Evolutionary conservation across 768 basidiomycete species (phyloP), one percentile per base, ranked within the genome.

Genomic region (Mycena sanguinolenta): DNA sequence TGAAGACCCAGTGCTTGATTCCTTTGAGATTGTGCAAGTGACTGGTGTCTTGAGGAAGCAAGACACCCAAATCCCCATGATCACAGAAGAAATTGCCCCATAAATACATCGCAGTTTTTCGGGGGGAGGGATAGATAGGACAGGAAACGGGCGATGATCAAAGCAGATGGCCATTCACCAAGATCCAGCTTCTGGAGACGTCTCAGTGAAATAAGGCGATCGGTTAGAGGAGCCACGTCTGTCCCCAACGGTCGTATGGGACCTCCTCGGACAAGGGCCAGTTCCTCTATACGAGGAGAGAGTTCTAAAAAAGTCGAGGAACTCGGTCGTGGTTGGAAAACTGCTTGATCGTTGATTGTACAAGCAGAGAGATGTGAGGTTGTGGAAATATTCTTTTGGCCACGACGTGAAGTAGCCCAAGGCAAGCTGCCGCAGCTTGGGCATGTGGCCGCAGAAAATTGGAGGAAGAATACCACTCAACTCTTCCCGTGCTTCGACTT

Each of bases 301-400:
- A 8, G 21, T 30, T 64, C 58, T 21, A 76, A 61, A 36, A 75
- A 76, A 39, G n/a, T 76, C 70, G 27, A 76, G 72, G 23, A 76
- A 76, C 49, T 70, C 65, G 16, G 66, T 50, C 12, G 72, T 75
- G 44, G 75, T 54, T 25, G 74, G 69, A 36, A 66, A 70, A 28
- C 57, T 67, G 21, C 27, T 46, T 27, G 23, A 30, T 42, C 28
- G 38, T 52, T 74, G 73, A 30, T 58, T 44, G 42, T 62, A 67
- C 2, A 74, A 52, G 44, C 54, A 72, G 30, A 74, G 58, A 34
- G 60, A 52, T 8, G 71, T 66, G n/a, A 74, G 62, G 49, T 67
- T 63, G 39, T 36, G 57, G 49, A 74, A 74, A 17, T 74, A 72
- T 27, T 46, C 58, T 21, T 50, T 52, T 4, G 73, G 71, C 70